Evolutionary conservation across 129 eudicot genomes (phyloP), one percentile per base, ranked within the genome.

Genomic region (Kitagawia praeruptora): DNA sequence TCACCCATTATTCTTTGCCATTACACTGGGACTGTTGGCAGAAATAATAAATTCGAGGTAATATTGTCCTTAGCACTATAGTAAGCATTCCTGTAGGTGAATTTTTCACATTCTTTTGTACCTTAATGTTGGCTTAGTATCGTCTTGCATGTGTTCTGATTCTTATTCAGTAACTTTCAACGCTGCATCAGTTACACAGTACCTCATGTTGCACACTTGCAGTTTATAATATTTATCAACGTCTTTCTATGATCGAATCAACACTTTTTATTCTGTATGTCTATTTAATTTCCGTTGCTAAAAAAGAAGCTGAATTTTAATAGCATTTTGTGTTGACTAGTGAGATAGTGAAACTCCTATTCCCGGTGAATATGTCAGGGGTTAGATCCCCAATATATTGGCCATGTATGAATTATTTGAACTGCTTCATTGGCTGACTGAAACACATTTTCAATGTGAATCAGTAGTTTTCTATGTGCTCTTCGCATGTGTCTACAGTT

Each of bases 31-130:
- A 64, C 83, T 95, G 74, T 90, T 95, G 86, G 97, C 97, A 23
- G 98, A 95, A 87, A 87, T 95, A 47, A 90, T 95, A 49, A 95
- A 95, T 78, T 95, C 98, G 39, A 95, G 98, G 98, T 92, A 86
- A 44, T 78, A 39, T 67, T 61, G 4, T 45, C 61, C 15, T 14
- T n/a, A 45, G 37, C 27, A 46, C 9, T 42, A 18, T 73, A 46
- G 49, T 16, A 38, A 31, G 42, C 41, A 16, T 31, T 70, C 11
- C 25, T 7, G 5, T 7, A 21, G 8, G 76, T 41, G 27, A 13
- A 13, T 66, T 25, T 66, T 28, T 12, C 4, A 12, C 70, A 64
- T 11, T 66, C 11, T 28, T 14, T 66, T 66, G 21, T 12, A 31
- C 40, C 21, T 66, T 12, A 66, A 28, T 28, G 40, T 27, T 28